Percentiles rank a stretch among this genome's conserved stretches.
These are phyloP conservation scores for Cytospora piceicola DNA, from an alignment of 2,329 filamentous ascomycete genomes.

Conservation along the genomic window DNA sequence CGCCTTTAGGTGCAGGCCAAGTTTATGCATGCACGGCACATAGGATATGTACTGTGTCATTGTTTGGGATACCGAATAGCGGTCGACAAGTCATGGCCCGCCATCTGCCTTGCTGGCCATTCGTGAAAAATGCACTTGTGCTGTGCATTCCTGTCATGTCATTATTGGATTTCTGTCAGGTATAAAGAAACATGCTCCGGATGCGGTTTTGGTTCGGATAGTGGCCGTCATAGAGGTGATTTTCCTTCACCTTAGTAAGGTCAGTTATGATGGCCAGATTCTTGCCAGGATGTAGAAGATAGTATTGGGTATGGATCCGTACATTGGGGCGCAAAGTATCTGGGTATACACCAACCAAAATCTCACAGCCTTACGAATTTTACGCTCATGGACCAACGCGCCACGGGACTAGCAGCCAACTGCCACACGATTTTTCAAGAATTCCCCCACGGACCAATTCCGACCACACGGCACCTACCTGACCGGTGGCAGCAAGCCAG, in stretches of 20 bases:
- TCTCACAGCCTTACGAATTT: slow-evolving; percentile 20
- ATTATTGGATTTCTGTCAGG: slow-evolving; percentile 9
- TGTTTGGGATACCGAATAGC: slow-evolving; percentile 14
- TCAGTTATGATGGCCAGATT: not conserved
- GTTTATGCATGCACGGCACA: slow-evolving; percentile 13
- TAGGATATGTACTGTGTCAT: not conserved
- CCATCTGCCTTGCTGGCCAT: slow-evolving; percentile 18
- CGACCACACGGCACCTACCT: slow-evolving; percentile 10
- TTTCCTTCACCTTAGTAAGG: not conserved
- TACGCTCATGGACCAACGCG: slow-evolving; percentile 11
- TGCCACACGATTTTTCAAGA: slow-evolving; percentile 14
- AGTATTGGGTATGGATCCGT: not conserved
- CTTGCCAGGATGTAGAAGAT: not conserved
- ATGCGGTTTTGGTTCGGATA: slow-evolving; percentile 5
- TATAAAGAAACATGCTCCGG: slow-evolving; percentile 16
- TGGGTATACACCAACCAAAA: slow-evolving; percentile 2
- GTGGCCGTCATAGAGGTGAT: not conserved
- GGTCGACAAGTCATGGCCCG: slow-evolving; percentile 24
- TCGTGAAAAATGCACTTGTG: slow-evolving; percentile 28
- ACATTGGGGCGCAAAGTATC: not conserved
- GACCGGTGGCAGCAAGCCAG: slow-evolving; percentile 10
- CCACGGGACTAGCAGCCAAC: slow-evolving; percentile 13
- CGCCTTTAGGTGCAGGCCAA: slow-evolving; percentile 7
- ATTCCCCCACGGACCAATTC: slow-evolving; percentile 8
- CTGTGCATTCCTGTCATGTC: slow-evolving; percentile 21